Evolutionary conservation across 2,329 filamentous ascomycete genomes (phyloP).

Genomic region (Cercospora sesami): DNA sequence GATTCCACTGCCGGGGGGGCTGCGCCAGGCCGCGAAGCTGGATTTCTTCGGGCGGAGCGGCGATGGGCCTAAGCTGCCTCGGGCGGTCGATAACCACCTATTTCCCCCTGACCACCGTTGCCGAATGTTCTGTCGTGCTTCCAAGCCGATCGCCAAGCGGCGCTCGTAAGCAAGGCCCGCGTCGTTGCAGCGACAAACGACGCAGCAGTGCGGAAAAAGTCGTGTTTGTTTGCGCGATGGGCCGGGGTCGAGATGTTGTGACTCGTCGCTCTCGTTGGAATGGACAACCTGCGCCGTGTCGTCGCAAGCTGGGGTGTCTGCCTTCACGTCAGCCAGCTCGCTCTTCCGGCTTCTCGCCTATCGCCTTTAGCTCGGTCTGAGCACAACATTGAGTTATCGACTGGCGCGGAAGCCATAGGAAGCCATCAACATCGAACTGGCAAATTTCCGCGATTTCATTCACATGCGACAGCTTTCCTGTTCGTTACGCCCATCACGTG

Average conservation of each 20-base stretch:
- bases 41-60: slow-evolving; percentile 8
- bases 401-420: not conserved
- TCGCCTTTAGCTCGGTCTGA: slow-evolving; percentile 11
- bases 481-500: slow-evolving; percentile 2
- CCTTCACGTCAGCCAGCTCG: not conserved
- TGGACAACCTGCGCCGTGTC: slow-evolving; percentile 7
- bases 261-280: slow-evolving; percentile 13
- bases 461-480: slow-evolving; percentile 11
- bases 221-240: slow-evolving; percentile 11
- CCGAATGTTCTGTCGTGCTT: slow-evolving; percentile 21
- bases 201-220: not conserved
- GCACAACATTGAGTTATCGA: not conserved
- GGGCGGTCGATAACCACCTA: slow-evolving; percentile 7
- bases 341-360: slow-evolving; percentile 9
- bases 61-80: slow-evolving; percentile 12
- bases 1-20: not conserved
- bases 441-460: not conserved
- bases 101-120: slow-evolving; percentile 14
- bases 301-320: slow-evolving; percentile 7
- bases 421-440: not conserved
- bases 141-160: slow-evolving; percentile 5
- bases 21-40: not conserved
- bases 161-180: not conserved
- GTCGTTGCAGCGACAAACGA: slow-evolving; percentile 8
- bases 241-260: slow-evolving; percentile 2